Conservation (phyloP, 1,284 basidiomycete genomes). For the Phellopilus nigrolimitatus region DNA sequence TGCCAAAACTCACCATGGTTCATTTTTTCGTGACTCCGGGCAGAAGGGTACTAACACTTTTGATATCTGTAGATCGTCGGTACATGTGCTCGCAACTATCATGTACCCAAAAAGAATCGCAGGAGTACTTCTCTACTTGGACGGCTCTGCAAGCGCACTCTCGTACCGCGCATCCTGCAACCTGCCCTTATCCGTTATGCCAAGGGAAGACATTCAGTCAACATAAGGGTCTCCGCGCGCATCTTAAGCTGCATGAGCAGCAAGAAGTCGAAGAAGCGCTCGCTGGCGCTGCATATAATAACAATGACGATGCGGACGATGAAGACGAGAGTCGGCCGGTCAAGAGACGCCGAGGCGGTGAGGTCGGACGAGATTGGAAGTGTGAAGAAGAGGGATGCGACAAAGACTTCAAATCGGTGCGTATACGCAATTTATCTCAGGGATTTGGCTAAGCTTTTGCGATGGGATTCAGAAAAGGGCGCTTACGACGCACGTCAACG, state of each 20-base stretch:
- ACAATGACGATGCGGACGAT: slow-evolving; percentile 34
- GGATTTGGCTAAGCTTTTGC: slow-evolving; percentile 2
- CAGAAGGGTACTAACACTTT: slow-evolving; percentile 1
- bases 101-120: slow-evolving; percentile 42
- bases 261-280: slow-evolving; percentile 50
- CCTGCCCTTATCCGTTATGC: slow-evolving; percentile 69
- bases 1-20: slow-evolving; percentile 78
- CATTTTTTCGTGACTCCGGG: slow-evolving; percentile 22
- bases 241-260: slow-evolving; percentile 75
- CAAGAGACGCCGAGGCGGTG: slow-evolving; percentile 60
- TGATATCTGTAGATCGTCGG: slow-evolving; percentile 57
- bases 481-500: slow-evolving; percentile 60
- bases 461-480: slow-evolving; percentile 67
- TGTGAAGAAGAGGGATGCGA: slow-evolving; percentile 68
- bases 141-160: slow-evolving; percentile 79
- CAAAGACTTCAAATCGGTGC: slow-evolving; percentile 84
- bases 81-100: slow-evolving; percentile 72
- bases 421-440: slow-evolving; percentile 25
- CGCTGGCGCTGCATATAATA: slow-evolving; percentile 26
- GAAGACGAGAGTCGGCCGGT: slow-evolving; percentile 35
- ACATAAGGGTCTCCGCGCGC: slow-evolving; percentile 69
- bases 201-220: slow-evolving; percentile 67
- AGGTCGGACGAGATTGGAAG: slow-evolving; percentile 72
- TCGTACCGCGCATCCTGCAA: slow-evolving; percentile 73
- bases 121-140: slow-evolving; percentile 75